A percentile compares a stretch with the other conserved stretches of the same genome.
These are phyloP conservation scores for Suhomyces taliae DNA, from an alignment of 1,139 yeast genomes.

Conservation along the genomic window DNA sequence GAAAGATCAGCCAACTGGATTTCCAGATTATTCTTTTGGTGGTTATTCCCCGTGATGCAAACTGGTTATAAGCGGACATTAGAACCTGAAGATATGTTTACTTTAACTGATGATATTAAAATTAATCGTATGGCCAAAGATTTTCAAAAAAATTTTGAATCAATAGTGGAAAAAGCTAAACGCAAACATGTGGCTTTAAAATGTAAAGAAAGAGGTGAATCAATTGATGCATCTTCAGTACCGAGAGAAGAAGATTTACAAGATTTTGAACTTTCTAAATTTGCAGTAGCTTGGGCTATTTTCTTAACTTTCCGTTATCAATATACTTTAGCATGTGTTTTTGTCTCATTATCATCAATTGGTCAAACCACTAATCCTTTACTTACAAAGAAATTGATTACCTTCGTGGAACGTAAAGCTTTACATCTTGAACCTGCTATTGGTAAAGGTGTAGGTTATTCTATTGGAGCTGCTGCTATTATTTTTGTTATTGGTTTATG, in stretches of 20 bases:
- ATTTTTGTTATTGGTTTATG: conserved; percentile 41
- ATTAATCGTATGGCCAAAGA: conserved; percentile 35
- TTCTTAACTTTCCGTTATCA: conserved; percentile 31
- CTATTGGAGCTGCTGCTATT: conserved; percentile 25
- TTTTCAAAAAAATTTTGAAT: conserved; percentile 27
- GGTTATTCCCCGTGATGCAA: conserved; percentile 48
- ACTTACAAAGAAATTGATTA: conserved; percentile 42
- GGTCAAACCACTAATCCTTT: conserved; percentile 26
- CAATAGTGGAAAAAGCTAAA: conserved; percentile 21
- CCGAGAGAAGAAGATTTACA: conserved; percentile 25
- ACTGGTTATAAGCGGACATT: conserved; percentile 55
- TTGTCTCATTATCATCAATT: conserved; percentile 20
- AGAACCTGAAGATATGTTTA: conserved; percentile 45
- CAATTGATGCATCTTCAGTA: conserved; percentile 19
- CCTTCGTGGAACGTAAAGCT: conserved; percentile 37
- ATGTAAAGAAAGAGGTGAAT: conserved; percentile 27
- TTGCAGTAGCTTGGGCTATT: conserved; percentile 21
- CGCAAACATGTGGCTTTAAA: conserved; percentile 22
- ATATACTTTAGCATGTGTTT: conserved; percentile 22
- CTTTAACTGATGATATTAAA: conserved; percentile 36
- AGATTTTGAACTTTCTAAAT: conserved; percentile 19
- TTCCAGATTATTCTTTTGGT: conserved; percentile 48
- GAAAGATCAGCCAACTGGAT: conserved; percentile 32
- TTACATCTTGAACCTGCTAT: conserved; percentile 19
- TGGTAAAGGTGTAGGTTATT: conserved; percentile 36